Percentiles rank a stretch among this genome's conserved stretches.
Conservation (phyloP, 768 basidiomycete genomes). For the Cystofilobasidium bisporidii region DNA sequence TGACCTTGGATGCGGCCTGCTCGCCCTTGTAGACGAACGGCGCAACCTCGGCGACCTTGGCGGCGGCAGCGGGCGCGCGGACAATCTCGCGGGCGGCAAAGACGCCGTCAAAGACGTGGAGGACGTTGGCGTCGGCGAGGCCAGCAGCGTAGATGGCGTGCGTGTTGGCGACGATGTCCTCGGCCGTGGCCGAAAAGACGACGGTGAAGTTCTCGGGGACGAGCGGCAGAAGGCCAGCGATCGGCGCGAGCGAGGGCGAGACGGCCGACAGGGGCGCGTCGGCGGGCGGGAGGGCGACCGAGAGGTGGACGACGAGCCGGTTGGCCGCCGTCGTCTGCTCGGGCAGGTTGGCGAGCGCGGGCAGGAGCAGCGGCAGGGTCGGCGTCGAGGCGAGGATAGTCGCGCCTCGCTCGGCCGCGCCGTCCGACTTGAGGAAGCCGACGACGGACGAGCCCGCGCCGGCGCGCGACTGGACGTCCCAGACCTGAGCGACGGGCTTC, state of each 20-base stretch:
- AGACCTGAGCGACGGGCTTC: constrained; percentile 40
- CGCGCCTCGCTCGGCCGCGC: constrained; percentile 32
- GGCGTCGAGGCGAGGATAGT: constrained; percentile 57
- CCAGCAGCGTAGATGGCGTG: constrained; percentile 59
- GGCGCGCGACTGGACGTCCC: constrained; percentile 66
- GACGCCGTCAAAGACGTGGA: constrained; percentile 86
- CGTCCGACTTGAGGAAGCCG: constrained; percentile 43
- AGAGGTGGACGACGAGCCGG: constrained; percentile 73
- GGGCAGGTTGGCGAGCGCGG: constrained; percentile 65
- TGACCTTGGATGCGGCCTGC: constrained; percentile 51
- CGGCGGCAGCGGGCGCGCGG: constrained; percentile 43
- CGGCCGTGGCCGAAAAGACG: constrained; percentile 71
- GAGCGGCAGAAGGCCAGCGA: constrained; percentile 53
- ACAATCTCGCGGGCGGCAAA: constrained; percentile 62
- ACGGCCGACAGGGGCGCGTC: constrained; percentile 12
- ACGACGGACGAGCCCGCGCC: constrained; percentile 74
- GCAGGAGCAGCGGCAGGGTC: constrained; percentile 75
- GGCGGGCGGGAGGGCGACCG: constrained; percentile 46
- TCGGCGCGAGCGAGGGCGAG: constrained; percentile 49
- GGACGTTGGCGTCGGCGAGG: constrained; percentile 49
- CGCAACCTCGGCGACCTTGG: constrained; percentile 43
- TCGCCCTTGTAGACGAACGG: constrained; percentile 70
- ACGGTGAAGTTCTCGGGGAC: constrained; percentile 56
- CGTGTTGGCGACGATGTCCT: constrained; percentile 70
- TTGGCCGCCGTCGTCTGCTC: constrained; percentile 49